Base-by-base conservation (phyloP, 192 early-diverging fungal species). In the Borealophlyctis nickersoniae region DNA sequence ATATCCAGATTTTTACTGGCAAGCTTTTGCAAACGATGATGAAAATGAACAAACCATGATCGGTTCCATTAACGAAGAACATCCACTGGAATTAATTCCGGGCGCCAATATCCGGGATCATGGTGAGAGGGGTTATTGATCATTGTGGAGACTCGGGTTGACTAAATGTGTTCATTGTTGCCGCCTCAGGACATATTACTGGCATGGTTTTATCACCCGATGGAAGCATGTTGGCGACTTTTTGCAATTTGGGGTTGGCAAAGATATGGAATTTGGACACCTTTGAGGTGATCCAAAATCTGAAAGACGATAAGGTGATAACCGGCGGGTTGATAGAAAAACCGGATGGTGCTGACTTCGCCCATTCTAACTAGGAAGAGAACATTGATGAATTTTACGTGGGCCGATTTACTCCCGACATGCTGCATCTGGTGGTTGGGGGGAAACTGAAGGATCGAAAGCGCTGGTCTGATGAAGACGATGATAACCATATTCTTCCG, bases 321-420 rank as follows among this genome's bases (percentile, higher is more conserved):
- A n/a, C n/a, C n/a, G n/a, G n/a, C n/a, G n/a, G n/a, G n/a, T n/a
- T n/a, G n/a, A n/a, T n/a, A n/a, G n/a, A n/a, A n/a, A n/a, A n/a
- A n/a, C n/a, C n/a, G n/a, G n/a, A n/a, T n/a, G n/a, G n/a, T n/a
- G n/a, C n/a, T n/a, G n/a, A n/a, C n/a, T n/a, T n/a, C n/a, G n/a
- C n/a, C n/a, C n/a, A n/a, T n/a, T n/a, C n/a, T n/a, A n/a, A n/a
- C n/a, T 29, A 62, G 65, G 77, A 83, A 54, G 24, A 50, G 11
- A 83, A 96, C 49, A 94, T 96, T 73, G 94, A 96, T 64, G 94
- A 96, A 71, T 93, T 87, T 58, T 95, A 90, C 63, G 87, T 89
- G 31, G 93, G 93, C 35, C 78, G 86, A 33, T 96, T 95, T 49
- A 81, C 83, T 9, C 84, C 84, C 26, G 78, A 85, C 60, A 78